Conservation (phyloP, 2,329 filamentous ascomycete genomes). For the Alternaria atra region DNA sequence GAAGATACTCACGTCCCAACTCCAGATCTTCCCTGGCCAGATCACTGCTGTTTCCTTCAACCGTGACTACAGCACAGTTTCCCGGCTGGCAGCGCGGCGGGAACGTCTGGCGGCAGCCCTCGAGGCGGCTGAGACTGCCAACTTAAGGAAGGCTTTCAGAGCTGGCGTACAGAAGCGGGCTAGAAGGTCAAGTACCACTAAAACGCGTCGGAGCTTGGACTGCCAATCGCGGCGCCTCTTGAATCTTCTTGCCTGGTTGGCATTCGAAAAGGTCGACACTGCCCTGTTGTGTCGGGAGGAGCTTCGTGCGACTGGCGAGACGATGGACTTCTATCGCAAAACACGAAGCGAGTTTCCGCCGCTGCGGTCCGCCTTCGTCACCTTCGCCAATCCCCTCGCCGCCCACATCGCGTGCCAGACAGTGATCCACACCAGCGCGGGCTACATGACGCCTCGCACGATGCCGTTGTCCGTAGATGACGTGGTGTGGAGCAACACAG, state of each 20-base stretch:
- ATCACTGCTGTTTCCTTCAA: constrained; percentile 17
- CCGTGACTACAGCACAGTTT: constrained; percentile 15
- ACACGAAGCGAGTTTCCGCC: neutral
- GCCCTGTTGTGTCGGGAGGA: constrained; percentile 7
- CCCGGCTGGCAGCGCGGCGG: neutral
- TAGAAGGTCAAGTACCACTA: too few species aligned
- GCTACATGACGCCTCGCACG: constrained; percentile 16
- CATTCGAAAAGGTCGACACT: constrained; percentile 8
- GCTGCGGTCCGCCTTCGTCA: constrained; percentile 17
- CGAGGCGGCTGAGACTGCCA: constrained; percentile 9
- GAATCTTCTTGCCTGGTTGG: neutral
- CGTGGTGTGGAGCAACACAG: constrained; percentile 19
- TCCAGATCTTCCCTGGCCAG: constrained; percentile 16
- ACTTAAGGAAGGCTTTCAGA: constrained; percentile 6
- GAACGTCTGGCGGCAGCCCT: constrained; percentile 8
- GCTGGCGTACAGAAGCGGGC: neutral
- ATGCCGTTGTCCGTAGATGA: constrained; percentile 11
- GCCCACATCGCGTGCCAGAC: constrained; percentile 15
- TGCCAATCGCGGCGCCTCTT: neutral
- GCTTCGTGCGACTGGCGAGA: constrained; percentile 8
- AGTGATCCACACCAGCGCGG: constrained; percentile 15
- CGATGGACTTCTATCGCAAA: constrained; percentile 10
- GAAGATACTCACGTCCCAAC: constrained; percentile 10
- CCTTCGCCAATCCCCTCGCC: constrained; percentile 12
- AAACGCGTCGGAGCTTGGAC: neutral